Conservation (phyloP, 371 early-diverging fungal species). For the Dichotomocladium elegans region DNA sequence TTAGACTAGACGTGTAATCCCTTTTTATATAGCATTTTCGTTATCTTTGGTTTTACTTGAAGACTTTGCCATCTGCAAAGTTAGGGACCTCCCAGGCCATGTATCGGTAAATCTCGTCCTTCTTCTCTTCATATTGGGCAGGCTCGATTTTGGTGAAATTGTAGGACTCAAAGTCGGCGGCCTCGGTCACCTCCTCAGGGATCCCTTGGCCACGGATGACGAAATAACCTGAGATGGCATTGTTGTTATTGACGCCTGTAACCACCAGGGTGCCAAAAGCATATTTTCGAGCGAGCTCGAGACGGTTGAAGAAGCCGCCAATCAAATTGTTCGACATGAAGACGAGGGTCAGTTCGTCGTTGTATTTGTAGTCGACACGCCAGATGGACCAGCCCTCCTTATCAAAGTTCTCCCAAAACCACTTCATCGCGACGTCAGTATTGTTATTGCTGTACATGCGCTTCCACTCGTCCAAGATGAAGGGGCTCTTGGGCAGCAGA, state of each 20-base stretch:
- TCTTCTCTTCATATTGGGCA: slow-evolving; percentile 50
- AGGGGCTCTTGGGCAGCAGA: slow-evolving; percentile 77
- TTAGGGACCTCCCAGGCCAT: slow-evolving; percentile 50
- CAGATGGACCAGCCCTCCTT: slow-evolving; percentile 84
- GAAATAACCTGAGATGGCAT: slow-evolving; percentile 91
- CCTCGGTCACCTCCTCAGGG: slow-evolving; percentile 82
- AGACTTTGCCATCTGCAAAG: slow-evolving; percentile 43
- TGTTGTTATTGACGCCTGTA: slow-evolving; percentile 85
- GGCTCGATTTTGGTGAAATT: slow-evolving; percentile 80
- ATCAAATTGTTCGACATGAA: slow-evolving; percentile 90
- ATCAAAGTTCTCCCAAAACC: slow-evolving; percentile 93
- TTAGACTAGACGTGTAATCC: too few species aligned
- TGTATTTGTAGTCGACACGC: slow-evolving; percentile 89
- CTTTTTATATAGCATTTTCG: too few species aligned
- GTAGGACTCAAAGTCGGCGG: slow-evolving; percentile 89
- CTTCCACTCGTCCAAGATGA: slow-evolving; percentile 92
- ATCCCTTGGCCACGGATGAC: slow-evolving; percentile 89
- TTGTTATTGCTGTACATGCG: slow-evolving; percentile 96
- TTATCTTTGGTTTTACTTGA: slow-evolving; percentile 21
- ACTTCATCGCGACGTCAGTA: slow-evolving; percentile 84
- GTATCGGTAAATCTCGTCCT: slow-evolving; percentile 46
- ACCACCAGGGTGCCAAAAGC: slow-evolving; percentile 90
- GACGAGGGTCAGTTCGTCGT: slow-evolving; percentile 72
- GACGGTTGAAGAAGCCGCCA: slow-evolving; percentile 91
- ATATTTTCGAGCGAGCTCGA: slow-evolving; percentile 93